Evolutionary conservation across 2,329 filamentous ascomycete genomes (phyloP).

Genomic region (Ceratocystis cubensis): DNA sequence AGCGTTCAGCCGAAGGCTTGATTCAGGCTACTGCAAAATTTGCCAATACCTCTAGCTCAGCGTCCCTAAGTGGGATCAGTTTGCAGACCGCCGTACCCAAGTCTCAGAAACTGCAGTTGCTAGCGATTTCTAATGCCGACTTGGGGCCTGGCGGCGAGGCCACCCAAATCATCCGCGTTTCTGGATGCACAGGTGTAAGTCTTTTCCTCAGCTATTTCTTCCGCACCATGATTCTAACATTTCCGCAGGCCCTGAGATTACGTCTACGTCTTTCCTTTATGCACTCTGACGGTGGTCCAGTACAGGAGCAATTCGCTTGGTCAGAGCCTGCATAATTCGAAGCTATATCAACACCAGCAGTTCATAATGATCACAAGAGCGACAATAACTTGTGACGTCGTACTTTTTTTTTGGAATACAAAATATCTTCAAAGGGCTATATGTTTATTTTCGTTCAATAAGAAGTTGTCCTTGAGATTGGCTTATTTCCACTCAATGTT

Average conservation of each 20-base stretch:
- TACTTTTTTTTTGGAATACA: neutral
- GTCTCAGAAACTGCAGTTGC: constrained; percentile 82
- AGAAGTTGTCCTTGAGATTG: neutral
- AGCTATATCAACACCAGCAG: neutral
- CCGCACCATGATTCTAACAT: constrained; percentile 19
- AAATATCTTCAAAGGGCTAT: neutral
- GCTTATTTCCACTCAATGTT: neutral
- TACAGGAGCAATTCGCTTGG: constrained; percentile 95
- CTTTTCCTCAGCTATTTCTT: neutral
- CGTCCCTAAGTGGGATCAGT: constrained; percentile 58
- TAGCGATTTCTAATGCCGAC: constrained; percentile 74
- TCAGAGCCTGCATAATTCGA: constrained; percentile 51
- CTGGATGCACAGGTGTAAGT: constrained; percentile 79
- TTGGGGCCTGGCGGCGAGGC: constrained; percentile 68
- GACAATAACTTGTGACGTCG: neutral
- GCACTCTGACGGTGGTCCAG: constrained; percentile 54
- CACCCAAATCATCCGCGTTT: constrained; percentile 80
- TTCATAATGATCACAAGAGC: neutral
- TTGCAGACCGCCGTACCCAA: constrained; percentile 94
- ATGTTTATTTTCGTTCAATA: neutral
- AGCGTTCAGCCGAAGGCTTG: constrained; percentile 64
- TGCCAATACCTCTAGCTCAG: constrained; percentile 58
- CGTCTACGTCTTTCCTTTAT: constrained; percentile 74
- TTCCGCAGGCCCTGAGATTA: constrained; percentile 60
- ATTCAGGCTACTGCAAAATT: constrained; percentile 79